These are phyloP conservation scores for Zopfia rhizophila DNA, from an alignment of 2,329 filamentous ascomycete genomes.

Conservation along the genomic window DNA sequence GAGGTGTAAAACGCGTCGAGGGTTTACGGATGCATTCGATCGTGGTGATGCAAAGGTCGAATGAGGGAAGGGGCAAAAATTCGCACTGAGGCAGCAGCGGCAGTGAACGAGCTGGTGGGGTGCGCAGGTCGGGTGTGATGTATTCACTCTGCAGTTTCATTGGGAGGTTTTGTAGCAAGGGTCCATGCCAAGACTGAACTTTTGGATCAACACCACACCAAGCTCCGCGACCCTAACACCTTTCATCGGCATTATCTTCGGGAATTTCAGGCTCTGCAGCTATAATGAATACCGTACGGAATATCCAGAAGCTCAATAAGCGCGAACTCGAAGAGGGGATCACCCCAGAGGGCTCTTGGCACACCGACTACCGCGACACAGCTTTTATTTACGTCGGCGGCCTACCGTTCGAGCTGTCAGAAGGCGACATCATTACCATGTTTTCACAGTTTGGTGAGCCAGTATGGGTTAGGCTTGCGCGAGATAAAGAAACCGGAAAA, in stretches of 20 bases:
- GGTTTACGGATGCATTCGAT: slow-evolving; percentile 8
- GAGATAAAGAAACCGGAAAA: slow-evolving; percentile 96
- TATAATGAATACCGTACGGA: slow-evolving; percentile 91
- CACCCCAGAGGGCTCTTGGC: slow-evolving; percentile 89
- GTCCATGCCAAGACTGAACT: slow-evolving; percentile 45
- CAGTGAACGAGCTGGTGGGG: slow-evolving; percentile 29
- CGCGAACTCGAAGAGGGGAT: slow-evolving; percentile 92
- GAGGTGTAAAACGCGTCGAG: slow-evolving; percentile 25
- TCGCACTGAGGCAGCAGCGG: neutral
- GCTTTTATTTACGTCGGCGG: slow-evolving; percentile 97
- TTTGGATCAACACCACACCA: slow-evolving; percentile 21
- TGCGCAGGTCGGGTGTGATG: slow-evolving; percentile 22
- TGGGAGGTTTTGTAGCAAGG: slow-evolving; percentile 41
- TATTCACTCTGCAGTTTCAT: neutral
- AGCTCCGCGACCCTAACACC: slow-evolving; percentile 2
- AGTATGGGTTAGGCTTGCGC: slow-evolving; percentile 88
- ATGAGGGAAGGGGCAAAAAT: neutral
- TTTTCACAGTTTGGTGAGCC: slow-evolving; percentile 98
- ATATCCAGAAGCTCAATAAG: slow-evolving; percentile 93
- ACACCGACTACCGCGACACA: slow-evolving; percentile 96
- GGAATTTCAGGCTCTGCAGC: slow-evolving; percentile 9
- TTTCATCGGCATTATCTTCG: neutral
- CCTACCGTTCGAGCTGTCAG: slow-evolving; percentile 88
- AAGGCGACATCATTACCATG: slow-evolving; percentile 95
- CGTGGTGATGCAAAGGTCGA: neutral